phyloP scores from a whole-genome alignment of 148 eudicot genomes.

The Silene uniflora region DNA sequence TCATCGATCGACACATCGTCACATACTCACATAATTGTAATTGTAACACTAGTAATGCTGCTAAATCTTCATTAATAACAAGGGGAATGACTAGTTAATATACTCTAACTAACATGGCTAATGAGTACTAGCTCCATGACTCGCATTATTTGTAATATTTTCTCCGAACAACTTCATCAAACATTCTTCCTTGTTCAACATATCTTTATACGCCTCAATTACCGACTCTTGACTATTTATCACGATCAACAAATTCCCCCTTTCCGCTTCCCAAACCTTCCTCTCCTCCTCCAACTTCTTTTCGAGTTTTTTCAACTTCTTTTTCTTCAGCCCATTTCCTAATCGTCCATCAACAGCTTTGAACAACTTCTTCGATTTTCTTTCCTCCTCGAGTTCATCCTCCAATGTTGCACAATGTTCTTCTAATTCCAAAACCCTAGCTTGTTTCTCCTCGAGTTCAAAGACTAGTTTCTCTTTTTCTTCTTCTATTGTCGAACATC shows the following conservation, averaged over 20 bases:
- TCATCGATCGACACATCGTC: no score
- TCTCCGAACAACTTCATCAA: conserved; percentile 1
- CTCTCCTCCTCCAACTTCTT: neutral
- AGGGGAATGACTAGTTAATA: no score
- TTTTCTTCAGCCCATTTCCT: neutral
- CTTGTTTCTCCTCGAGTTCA: neutral
- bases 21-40: no score
- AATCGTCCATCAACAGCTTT: neutral
- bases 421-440: no score
- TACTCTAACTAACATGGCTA: no score
- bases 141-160: neutral
- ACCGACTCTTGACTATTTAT: neutral
- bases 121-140: neutral
- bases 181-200: conserved; percentile 8
- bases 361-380: neutral
- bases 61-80: no score
- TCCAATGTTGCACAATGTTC: no score
- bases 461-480: no score
- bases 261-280: neutral
- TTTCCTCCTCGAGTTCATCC: conserved; percentile 2
- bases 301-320: neutral
- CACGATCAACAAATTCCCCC: neutral
- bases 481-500: no score
- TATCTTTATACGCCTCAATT: conserved; percentile 7
- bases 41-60: no score